phyloP scores from a whole-genome alignment of 225 moss, liverwort and hornwort species.

The Ulota crispa region DNA sequence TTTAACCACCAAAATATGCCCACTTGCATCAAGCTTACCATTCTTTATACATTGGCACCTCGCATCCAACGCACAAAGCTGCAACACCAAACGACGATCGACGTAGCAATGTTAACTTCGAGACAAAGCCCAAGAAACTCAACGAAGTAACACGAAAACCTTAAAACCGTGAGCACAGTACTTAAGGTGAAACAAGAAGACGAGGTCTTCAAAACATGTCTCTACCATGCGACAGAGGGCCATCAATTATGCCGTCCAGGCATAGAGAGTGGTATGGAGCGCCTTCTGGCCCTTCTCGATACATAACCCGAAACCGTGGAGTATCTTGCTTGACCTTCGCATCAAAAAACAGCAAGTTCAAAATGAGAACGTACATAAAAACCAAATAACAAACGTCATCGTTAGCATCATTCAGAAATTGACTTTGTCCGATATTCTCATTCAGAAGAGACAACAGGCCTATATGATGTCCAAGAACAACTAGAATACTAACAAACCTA shows the following conservation, averaged over 20 bases:
- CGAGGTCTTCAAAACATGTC: background rate
- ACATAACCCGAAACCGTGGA: conserved; percentile 80
- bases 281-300: conserved; percentile 88
- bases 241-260: conserved; percentile 86
- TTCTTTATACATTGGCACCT: conserved; percentile 75
- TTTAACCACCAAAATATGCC: background rate
- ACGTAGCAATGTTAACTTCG: conserved; percentile 7
- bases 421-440: background rate
- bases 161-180: background rate
- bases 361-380: background rate
- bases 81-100: conserved; percentile 37
- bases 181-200: background rate
- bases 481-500: background rate
- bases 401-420: background rate
- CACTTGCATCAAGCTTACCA: conserved; percentile 53
- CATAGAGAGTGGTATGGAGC: conserved; percentile 91
- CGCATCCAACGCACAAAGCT: conserved; percentile 91
- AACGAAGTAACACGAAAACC: background rate
- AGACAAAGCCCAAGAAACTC: background rate
- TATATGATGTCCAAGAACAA: background rate
- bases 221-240: conserved; percentile 70
- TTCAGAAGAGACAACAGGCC: background rate
- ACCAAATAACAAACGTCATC: background rate
- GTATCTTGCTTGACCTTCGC: conserved; percentile 88
- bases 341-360: conserved; percentile 11